A percentile compares a stretch with the other conserved stretches of the same genome.
Conservation (phyloP, 2,329 filamentous ascomycete genomes). For the Verticillium albo-atrum region DNA sequence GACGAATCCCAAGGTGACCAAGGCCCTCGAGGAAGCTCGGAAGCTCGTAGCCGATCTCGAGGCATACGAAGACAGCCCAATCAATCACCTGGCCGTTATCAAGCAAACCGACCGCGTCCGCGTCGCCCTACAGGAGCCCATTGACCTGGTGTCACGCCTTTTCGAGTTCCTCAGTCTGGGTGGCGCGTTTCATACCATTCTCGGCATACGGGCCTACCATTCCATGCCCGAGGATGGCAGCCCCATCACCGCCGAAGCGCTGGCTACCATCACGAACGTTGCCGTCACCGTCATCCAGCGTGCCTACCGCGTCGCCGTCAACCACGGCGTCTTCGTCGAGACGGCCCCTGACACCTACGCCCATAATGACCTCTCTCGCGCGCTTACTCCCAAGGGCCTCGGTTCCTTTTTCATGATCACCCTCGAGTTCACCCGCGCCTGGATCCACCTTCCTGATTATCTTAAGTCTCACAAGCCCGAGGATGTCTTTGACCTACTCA, state of each 20-base stretch:
- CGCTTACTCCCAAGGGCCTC: slow-evolving; percentile 19
- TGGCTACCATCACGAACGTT: slow-evolving; percentile 20
- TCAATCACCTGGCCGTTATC: slow-evolving; percentile 16
- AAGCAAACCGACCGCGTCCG: slow-evolving; percentile 18
- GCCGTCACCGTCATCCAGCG: slow-evolving; percentile 25
- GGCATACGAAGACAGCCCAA: slow-evolving; percentile 11
- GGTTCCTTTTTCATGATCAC: slow-evolving; percentile 25
- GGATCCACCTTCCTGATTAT: slow-evolving; percentile 20
- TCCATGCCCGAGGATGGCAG: slow-evolving; percentile 18
- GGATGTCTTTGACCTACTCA: slow-evolving; percentile 23
- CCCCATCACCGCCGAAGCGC: slow-evolving; percentile 14
- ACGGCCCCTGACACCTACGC: slow-evolving; percentile 22
- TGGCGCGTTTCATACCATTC: slow-evolving; percentile 20
- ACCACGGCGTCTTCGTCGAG: slow-evolving; percentile 23
- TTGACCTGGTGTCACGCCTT: slow-evolving; percentile 18
- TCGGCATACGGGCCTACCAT: slow-evolving; percentile 19
- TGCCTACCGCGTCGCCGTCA: slow-evolving; percentile 22
- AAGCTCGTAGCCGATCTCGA: slow-evolving; percentile 19
- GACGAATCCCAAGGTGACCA: slow-evolving; percentile 17
- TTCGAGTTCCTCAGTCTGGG: slow-evolving; percentile 16
- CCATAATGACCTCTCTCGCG: slow-evolving; percentile 24
- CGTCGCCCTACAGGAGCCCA: slow-evolving; percentile 18
- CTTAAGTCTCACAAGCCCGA: slow-evolving; percentile 22
- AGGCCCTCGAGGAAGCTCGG: slow-evolving; percentile 19
- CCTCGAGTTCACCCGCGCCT: slow-evolving; percentile 22